Conservation (phyloP, 805 yeast genomes). For the Wickerhamiella lipophila region DNA sequence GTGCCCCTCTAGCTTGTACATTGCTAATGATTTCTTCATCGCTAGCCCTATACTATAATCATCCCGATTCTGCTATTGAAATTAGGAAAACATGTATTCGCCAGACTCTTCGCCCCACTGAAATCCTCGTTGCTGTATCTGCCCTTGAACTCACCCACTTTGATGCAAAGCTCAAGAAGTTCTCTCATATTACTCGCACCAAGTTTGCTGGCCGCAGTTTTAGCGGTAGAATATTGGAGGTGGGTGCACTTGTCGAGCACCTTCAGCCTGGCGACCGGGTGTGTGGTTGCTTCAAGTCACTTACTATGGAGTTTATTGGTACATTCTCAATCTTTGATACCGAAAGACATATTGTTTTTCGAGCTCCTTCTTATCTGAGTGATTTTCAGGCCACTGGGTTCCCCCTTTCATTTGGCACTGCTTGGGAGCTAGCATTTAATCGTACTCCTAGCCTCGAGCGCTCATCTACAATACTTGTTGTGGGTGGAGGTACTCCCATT, state of each 20-base stretch:
- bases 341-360: conserved; percentile 33
- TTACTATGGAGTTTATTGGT: conserved; percentile 5
- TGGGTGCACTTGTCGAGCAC: conserved; percentile 35
- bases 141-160: conserved; percentile 6
- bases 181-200: conserved; percentile 5
- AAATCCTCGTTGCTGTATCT: conserved; percentile 3
- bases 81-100: conserved; percentile 4
- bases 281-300: conserved; percentile 37
- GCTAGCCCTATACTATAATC: conserved; percentile 8
- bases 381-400: conserved; percentile 50
- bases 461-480: conserved; percentile 40
- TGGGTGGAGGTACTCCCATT: conserved; percentile 66
- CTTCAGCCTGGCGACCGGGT: conserved; percentile 50
- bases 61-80: neutral
- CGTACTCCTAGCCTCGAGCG: conserved; percentile 29
- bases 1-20: neutral
- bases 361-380: conserved; percentile 37
- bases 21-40: conserved; percentile 8
- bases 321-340: conserved; percentile 2
- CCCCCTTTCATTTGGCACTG: conserved; percentile 56
- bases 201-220: conserved; percentile 49
- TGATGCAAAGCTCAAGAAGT: conserved; percentile 5
- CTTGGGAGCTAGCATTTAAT: conserved; percentile 32
- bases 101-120: conserved; percentile 1
- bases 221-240: conserved; percentile 44